Evolutionary conservation across 2,329 filamentous ascomycete species (phyloP), one percentile per base, ranked within the genome.

Genomic region (Cytospora piceicola): DNA sequence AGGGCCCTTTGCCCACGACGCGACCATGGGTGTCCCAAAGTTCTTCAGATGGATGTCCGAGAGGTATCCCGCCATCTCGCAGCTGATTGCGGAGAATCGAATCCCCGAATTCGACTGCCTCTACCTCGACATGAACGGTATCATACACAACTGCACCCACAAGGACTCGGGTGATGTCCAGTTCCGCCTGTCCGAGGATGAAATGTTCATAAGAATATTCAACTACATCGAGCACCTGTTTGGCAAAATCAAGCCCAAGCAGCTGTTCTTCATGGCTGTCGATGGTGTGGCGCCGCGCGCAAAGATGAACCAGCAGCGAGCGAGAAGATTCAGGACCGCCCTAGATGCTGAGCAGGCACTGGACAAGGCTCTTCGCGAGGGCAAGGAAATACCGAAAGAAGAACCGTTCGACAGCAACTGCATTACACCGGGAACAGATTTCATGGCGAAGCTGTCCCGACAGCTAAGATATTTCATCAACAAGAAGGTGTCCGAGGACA

Each of bases 121-220:
- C 68, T 99, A 99, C 80, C 88, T 96, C 72, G 92, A 96, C 75
- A 99, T 99, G 95, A 99, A 99, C 79, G 95, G 95, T 71, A 99
- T 99, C 77, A 99, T 99, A 74, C 94, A 99, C 80, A 99, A 99
- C 78, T 99, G 95, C 78, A 99, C 95, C 64, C 95, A 99, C 81
- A 97, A 95, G 75, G 94, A 99, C 79, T 90, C 92, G 29, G 94
- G 96, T 75, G 94, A 94, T 75, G 88, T 93, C 4, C 93, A 92
- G 1, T 96, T 96, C 74, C 93, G 95, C 63, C 89, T 98, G 79
- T 94, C 90, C 65, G 96, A 99, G 77, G 94, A 99, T 77, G 92
- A 97, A 78, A 99, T 99, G 95, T 99, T 99, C 76, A 97, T 99
- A 72, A 91, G 93, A 66, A 99, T 99, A 74, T 99, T 99, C 87